phyloP scores from a whole-genome alignment of 441 rosid genomes.

The Arabidopsis lyrata region DNA sequence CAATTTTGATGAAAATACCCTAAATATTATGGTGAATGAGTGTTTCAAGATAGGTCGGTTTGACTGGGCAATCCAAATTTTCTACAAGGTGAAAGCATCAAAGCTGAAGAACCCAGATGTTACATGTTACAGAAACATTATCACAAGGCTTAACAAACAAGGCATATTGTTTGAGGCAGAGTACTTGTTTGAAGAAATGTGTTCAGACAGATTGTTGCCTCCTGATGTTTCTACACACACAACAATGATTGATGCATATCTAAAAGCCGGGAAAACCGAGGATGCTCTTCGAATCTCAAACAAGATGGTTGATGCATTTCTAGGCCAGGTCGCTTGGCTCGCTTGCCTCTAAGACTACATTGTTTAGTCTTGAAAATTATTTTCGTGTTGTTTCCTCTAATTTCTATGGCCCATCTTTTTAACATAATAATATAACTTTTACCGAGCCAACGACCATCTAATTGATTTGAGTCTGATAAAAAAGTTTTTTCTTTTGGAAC shows the following conservation, averaged over 20 bases:
- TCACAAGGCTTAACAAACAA: neutral
- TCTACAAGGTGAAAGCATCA: neutral
- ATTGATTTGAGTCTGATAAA: no score
- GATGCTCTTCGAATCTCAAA: neutral
- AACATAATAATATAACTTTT: no score
- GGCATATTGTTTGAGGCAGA: neutral
- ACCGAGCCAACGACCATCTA: no score
- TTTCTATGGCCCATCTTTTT: no score
- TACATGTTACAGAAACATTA: neutral
- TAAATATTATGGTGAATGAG: neutral
- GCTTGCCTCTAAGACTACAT: constrained; percentile 35
- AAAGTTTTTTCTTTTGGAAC: neutral
- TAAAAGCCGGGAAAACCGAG: neutral
- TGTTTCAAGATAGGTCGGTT: constrained; percentile 1
- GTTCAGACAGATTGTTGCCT: neutral
- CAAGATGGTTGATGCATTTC: neutral
- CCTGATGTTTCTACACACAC: neutral
- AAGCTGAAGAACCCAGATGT: neutral
- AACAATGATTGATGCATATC: neutral
- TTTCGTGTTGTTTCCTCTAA: no score
- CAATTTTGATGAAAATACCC: neutral
- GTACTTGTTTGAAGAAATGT: neutral
- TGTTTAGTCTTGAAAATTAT: no score
- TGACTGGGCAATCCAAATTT: neutral
- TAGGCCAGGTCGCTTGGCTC: neutral